These are phyloP conservation scores for Kodamaea leandrae DNA, from an alignment of 805 yeast genomes.

Conservation along the genomic window DNA sequence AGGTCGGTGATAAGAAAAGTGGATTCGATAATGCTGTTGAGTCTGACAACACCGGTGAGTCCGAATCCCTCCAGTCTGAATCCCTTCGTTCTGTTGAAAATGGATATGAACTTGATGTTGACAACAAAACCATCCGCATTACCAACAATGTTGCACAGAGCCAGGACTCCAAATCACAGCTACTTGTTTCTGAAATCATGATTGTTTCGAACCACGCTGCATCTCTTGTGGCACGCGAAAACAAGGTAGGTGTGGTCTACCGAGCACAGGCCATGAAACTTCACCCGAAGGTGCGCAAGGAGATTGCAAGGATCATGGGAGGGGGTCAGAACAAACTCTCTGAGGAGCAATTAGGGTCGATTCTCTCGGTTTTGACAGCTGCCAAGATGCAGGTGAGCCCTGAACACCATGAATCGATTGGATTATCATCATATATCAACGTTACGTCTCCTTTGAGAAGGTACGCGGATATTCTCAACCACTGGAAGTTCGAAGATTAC, in stretches of 20 bases:
- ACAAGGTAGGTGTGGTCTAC: constrained; percentile 54
- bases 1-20: too few relatives aligned
- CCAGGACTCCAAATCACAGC: constrained; percentile 46
- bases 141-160: constrained; percentile 17
- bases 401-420: constrained; percentile 58
- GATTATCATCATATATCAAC: constrained; percentile 60
- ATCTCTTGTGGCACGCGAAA: constrained; percentile 44
- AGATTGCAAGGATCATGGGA: constrained; percentile 23
- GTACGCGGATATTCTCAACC: constrained; percentile 49
- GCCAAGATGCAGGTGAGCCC: constrained; percentile 51
- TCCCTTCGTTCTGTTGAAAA: constrained; percentile 7
- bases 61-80: too few relatives aligned
- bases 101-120: constrained; percentile 18
- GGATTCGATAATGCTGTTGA: constrained; percentile 11
- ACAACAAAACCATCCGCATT: constrained; percentile 14
- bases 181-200: constrained; percentile 83
- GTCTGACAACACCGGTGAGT: neutral
- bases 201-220: constrained; percentile 67
- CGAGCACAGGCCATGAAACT: constrained; percentile 34
- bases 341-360: constrained; percentile 40
- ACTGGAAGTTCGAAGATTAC: constrained; percentile 50
- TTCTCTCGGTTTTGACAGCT: constrained; percentile 48
- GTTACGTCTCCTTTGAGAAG: constrained; percentile 54
- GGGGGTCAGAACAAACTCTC: constrained; percentile 19
- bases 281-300: constrained; percentile 18